phyloP scores from a whole-genome alignment of 495 filamentous ascomycete genomes.

The Talaromyces borbonicus region DNA sequence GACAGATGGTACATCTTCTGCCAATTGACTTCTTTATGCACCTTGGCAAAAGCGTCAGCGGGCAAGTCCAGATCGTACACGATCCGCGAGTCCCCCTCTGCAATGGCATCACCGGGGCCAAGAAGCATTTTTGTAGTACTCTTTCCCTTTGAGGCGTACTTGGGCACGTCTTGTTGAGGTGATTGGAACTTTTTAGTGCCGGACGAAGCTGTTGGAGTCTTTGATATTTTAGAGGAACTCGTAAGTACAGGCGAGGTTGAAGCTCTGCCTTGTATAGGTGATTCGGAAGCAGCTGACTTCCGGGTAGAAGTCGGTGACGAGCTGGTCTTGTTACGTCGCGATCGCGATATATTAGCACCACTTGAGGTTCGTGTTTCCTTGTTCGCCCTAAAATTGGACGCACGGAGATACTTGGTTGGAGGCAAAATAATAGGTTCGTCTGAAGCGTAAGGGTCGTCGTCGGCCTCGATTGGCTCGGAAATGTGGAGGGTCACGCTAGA shows the following conservation, averaged over 20 bases:
- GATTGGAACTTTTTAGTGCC: background rate
- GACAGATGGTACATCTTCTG: slow-evolving; percentile 87
- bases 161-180: background rate
- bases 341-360: background rate
- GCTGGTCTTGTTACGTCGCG: slow-evolving; percentile 2
- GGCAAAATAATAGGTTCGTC: slow-evolving; percentile 4
- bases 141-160: slow-evolving; percentile 2
- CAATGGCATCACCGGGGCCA: slow-evolving; percentile 37
- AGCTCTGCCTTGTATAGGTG: background rate
- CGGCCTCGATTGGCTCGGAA: background rate
- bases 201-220: slow-evolving; percentile 4
- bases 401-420: slow-evolving; percentile 3
- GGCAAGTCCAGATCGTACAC: slow-evolving; percentile 54
- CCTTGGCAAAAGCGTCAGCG: slow-evolving; percentile 54
- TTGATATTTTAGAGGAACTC: background rate
- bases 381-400: background rate
- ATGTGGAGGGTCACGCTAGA: background rate
- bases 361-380: background rate
- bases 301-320: slow-evolving; percentile 3
- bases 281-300: background rate
- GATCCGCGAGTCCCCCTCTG: slow-evolving; percentile 75
- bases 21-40: slow-evolving; percentile 74
- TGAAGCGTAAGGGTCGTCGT: background rate
- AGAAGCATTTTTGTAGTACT: slow-evolving; percentile 12
- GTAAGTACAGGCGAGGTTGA: slow-evolving; percentile 3